Base-by-base conservation (phyloP, 2,329 filamentous ascomycete genomes). In the Neofusicoccum ribis region DNA sequence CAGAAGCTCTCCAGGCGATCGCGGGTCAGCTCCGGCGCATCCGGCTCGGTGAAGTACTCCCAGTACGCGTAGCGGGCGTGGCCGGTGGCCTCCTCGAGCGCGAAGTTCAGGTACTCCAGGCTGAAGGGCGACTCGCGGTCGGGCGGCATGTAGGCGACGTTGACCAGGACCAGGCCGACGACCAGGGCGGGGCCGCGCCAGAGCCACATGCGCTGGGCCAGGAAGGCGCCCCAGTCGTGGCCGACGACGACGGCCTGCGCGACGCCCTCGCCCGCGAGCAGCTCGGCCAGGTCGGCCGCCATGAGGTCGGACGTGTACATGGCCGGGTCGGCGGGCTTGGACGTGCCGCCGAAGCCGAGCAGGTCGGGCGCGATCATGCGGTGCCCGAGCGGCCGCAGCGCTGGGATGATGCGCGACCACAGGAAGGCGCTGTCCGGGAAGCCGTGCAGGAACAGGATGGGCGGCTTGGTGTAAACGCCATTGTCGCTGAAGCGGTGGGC, bases 191-290 rank as follows among this genome's bases (percentile, higher is more conserved):
- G 79, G 2, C 56, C 56, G 61, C 80, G 70, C 67, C 77, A 79
- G 54, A 80, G 75, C 68, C 79, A 82, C 14, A 83, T 66, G 14
- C 81, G 76, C 62, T 79, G 75, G 0, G 78, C 76, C 11, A 80
- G 66, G 7, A 63, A 66, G 15, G 77, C 77, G 44, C 83, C 83
- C 82, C 82, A 85, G 69, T 85, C 83, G 67, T 84, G 83, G 49
- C 82, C 83, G 37, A 84, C 72, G 3, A 79, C 75, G 63, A 84
- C 20, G 52, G 71, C 54, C n/a, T 70, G 69, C 11, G 58, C 31
- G 44, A 66, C 46, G n/a, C 63, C 66, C 63, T 75, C 72, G 11
- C 68, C 66, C 52, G 73, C 70, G 14, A 70, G 54, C n/a, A 69
- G 63, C 17, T 66, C 62, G 17, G 65, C 52, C 2, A 69, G 17